Conservation (phyloP, 768 basidiomycete species). For the Amanita pallidorosea region DNA sequence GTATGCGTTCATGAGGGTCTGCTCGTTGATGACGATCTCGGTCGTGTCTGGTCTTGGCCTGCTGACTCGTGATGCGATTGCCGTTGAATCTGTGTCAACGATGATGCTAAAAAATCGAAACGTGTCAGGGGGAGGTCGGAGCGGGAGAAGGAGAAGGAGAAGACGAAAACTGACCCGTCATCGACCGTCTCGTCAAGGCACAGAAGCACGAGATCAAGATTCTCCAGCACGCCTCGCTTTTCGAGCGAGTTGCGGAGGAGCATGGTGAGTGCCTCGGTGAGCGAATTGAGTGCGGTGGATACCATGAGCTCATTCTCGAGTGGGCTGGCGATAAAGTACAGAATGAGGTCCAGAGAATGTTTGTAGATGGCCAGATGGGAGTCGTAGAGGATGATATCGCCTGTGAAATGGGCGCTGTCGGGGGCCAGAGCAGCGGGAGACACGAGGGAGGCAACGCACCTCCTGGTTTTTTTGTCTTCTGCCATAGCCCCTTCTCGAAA, state of each 20-base stretch:
- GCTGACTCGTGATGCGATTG: conserved; percentile 93
- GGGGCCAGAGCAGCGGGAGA: neutral
- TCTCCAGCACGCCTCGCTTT: conserved; percentile 90
- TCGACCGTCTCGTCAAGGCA: conserved; percentile 97
- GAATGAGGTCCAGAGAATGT: conserved; percentile 89
- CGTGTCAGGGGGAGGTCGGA: neutral
- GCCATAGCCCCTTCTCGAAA: conserved; percentile 92
- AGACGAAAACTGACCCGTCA: conserved; percentile 68
- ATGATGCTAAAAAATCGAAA: conserved; percentile 66
- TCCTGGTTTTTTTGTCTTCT: conserved; percentile 91
- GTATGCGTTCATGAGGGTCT: conserved; percentile 89
- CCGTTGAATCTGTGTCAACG: conserved; percentile 89
- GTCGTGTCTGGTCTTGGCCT: conserved; percentile 87
- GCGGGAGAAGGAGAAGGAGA: neutral
- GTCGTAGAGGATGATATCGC: conserved; percentile 90
- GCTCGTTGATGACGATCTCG: conserved; percentile 98
- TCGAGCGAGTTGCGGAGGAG: conserved; percentile 88
- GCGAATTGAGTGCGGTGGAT: conserved; percentile 69
- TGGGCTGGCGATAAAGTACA: conserved; percentile 85
- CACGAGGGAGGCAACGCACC: conserved; percentile 38
- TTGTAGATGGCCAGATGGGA: conserved; percentile 88
- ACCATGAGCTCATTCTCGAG: conserved; percentile 96
- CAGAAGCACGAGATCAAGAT: conserved; percentile 83
- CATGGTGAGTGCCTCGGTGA: conserved; percentile 78
- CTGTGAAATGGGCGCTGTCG: conserved; percentile 23